Conservation (phyloP, 345 rosid species). For the Cardamine resedifolia region DNA sequence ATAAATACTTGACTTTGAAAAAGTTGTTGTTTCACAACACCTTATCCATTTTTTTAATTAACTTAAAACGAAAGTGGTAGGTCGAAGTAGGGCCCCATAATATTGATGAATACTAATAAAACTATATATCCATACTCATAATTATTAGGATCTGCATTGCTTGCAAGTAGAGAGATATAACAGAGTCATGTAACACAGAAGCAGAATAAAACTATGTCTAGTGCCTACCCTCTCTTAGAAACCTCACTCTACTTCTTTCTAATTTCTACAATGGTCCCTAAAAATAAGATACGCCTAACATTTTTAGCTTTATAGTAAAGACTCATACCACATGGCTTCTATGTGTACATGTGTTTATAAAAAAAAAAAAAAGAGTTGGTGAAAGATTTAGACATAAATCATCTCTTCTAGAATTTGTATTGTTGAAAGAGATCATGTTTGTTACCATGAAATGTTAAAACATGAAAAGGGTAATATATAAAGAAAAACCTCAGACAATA, state of each 20-base stretch:
- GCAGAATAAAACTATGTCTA: constrained; percentile 26
- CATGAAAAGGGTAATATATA: not conserved
- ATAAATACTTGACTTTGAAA: constrained; percentile 2
- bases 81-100: constrained; percentile 19
- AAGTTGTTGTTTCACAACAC: constrained; percentile 1
- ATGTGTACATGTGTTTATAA: constrained; percentile 6
- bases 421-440: constrained; percentile 1
- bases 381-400: constrained; percentile 30
- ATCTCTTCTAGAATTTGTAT: constrained; percentile 23
- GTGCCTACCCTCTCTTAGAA: constrained; percentile 30
- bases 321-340: constrained; percentile 28
- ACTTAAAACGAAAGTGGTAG: constrained; percentile 19
- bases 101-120: constrained; percentile 12
- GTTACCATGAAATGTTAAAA: constrained; percentile 29
- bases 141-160: constrained; percentile 20
- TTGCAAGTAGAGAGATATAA: constrained; percentile 17
- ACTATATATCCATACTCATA: constrained; percentile 20
- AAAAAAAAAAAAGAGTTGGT: constrained; percentile 10
- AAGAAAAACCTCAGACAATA: constrained; percentile 3
- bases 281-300: constrained; percentile 33
- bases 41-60: not conserved
- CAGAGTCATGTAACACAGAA: constrained; percentile 23
- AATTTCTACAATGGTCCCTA: constrained; percentile 36
- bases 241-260: constrained; percentile 27
- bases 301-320: constrained; percentile 25